phyloP scores from a whole-genome alignment of 176 grass and related monocot species.

The Triticum dicoccoides region DNA sequence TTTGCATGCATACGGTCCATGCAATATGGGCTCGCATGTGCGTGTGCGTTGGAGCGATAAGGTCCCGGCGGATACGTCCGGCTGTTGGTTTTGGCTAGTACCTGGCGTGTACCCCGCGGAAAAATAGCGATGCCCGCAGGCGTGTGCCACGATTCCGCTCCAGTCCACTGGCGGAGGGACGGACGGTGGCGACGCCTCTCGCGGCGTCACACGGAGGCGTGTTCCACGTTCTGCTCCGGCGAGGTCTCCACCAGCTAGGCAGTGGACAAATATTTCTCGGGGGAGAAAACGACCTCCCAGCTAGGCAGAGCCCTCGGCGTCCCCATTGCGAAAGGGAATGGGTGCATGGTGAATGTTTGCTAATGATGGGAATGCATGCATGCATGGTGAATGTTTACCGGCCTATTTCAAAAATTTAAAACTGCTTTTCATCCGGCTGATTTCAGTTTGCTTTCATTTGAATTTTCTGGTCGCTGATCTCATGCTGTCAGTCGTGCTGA shows the following conservation, averaged over 20 bases:
- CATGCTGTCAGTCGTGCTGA: too few relatives aligned
- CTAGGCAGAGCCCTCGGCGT: background rate
- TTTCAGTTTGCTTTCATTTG: background rate
- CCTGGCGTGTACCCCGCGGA: background rate
- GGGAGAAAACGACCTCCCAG: background rate
- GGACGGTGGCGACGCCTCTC: background rate
- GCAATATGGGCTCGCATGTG: background rate
- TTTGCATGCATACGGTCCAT: background rate
- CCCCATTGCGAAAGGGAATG: background rate
- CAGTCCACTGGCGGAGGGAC: background rate
- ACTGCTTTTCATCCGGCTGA: background rate
- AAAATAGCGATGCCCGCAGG: too few relatives aligned
- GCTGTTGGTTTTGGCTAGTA: background rate
- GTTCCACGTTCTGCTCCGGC: background rate
- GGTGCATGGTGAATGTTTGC: background rate
- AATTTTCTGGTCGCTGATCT: too few relatives aligned
- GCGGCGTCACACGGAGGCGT: background rate
- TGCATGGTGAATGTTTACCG: too few relatives aligned
- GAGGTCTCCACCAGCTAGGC: too few relatives aligned
- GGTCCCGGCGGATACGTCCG: background rate
- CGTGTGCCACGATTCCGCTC: background rate
- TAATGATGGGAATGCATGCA: too few relatives aligned
- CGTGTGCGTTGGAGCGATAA: background rate
- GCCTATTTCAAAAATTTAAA: too few relatives aligned
- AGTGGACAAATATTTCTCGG: too few relatives aligned